Base-by-base conservation (phyloP, 2,329 filamentous ascomycete species). In the Mycosphaerelloides madeirae region DNA sequence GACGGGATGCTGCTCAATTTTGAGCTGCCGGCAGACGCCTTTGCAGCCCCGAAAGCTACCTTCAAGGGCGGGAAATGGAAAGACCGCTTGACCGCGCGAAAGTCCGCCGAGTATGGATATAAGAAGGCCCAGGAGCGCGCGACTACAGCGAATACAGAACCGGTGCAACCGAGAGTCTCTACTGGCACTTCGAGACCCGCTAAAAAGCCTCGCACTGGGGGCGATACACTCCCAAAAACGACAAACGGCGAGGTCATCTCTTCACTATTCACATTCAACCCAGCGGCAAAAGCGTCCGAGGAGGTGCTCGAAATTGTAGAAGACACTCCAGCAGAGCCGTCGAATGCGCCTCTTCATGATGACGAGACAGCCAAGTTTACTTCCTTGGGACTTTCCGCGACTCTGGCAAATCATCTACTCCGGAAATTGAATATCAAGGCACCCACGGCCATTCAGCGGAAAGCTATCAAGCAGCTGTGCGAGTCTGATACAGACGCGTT, bases 1-100 rank as follows among this genome's bases (percentile, higher is more conserved):
- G 87, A 95, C 81, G 89, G 89, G 56, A 85, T 98, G 80, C 78
- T 96, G 45, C 74, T 97, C 63, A 97, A 97, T 60, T 96, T 97
- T 65, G 83, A 88, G 58, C 73, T 95, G 45, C 57, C 61, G 3
- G 78, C 80, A 20, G 81, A 87, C 49, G 77, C 73, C 14, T 78
- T 85, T 14, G 72, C 78, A 76, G 73, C 76, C 54, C 77, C 84
- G 11, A 73, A 77, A 76, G 74, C 75, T 55, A 77, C 72, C 43
- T 87, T 94, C 67, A 93, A 85, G 64, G 38, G 93, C 56, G 93
- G 93, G n/a, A 80, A 81, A 58, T 98, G 93, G 93, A 85, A 86
- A 62, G 90, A 95, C 64, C 80, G 93, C 50, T 77, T 91, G 48
- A 84, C 81, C 44, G 89, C 89, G 29, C 85, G 89, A 68, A 85